These are phyloP conservation scores for Poterioochromonas sp. DNA, from an alignment of 352 stramenopile species.

Conservation along the genomic window DNA sequence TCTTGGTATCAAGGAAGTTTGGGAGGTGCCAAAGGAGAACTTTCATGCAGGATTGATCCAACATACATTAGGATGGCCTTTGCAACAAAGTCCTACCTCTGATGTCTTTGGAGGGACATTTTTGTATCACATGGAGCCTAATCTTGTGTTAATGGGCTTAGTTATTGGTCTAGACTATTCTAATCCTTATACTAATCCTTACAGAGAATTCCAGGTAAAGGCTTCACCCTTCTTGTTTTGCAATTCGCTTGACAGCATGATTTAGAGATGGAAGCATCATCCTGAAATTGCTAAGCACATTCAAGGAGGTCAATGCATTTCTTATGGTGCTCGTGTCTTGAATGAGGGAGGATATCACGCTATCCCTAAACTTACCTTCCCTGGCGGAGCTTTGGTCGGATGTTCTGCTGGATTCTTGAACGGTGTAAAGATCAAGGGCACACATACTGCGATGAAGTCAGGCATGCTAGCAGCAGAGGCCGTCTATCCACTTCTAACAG, in stretches of 20 bases:
- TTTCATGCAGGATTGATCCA: constrained; percentile 88
- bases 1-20: constrained; percentile 97
- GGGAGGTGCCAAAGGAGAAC: constrained; percentile 71
- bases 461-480: constrained; percentile 93
- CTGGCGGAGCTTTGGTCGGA: constrained; percentile 77
- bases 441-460: constrained; percentile 94
- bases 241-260: no score
- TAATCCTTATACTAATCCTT: constrained; percentile 94
- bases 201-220: constrained; percentile 36
- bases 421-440: constrained; percentile 96
- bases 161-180: constrained; percentile 97
- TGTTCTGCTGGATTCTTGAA: constrained; percentile 97
- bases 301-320: constrained; percentile 88
- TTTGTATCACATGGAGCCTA: constrained; percentile 96
- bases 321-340: constrained; percentile 84
- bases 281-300: constrained; percentile 80
- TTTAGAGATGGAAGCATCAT: constrained; percentile 93
- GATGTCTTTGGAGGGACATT: constrained; percentile 96
- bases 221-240: no score
- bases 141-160: constrained; percentile 84
- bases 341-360: constrained; percentile 92
- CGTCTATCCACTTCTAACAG: constrained; percentile 64
- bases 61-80: constrained; percentile 94
- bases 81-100: constrained; percentile 76
- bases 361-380: constrained; percentile 96